Percentiles rank a stretch among this genome's conserved stretches.
Conservation (phyloP, 176 grass and related monocot species). For the maize (Zea mays) region Zm-B73-REFERENCE-NAM-5.0 NC_050096.1:268388501-268389000, state of each 20-base stretch:
- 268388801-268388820: neutral
- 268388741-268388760: conserved; percentile 65
- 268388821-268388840: neutral
- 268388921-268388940: conserved; percentile 93
- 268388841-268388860: conserved; percentile 7
- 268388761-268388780: neutral
- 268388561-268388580: conserved; percentile 35
- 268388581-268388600: conserved; percentile 61
- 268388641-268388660: conserved; percentile 75
- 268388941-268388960: conserved; percentile 67
- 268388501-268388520: neutral
- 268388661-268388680: conserved; percentile 91
- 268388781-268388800: neutral
- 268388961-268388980: conserved; percentile 95
- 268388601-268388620: conserved; percentile 84
- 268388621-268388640: conserved; percentile 81
- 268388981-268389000: neutral
- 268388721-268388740: conserved; percentile 65
- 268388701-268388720: conserved; percentile 93
- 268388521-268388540: neutral
- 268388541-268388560: conserved; percentile 7
- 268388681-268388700: conserved; percentile 81
- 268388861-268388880: conserved; percentile 90
- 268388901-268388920: conserved; percentile 80
- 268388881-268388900: conserved; percentile 78